Conservation (phyloP, 2,329 filamentous ascomycete genomes). For the Bipolaris zeicola region DNA sequence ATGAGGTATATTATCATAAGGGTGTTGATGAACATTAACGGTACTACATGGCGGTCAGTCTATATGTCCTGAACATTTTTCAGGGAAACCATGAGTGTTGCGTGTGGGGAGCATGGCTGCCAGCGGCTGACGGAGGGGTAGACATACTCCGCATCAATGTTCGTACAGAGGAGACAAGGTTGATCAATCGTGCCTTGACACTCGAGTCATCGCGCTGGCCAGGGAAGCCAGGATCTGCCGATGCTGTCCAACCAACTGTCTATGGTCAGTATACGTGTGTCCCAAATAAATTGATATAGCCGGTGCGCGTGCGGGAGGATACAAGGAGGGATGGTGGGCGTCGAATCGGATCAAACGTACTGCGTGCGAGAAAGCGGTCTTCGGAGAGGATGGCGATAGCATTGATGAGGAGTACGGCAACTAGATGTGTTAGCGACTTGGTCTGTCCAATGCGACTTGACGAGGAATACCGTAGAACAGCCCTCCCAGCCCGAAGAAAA, state of each 20-base stretch:
- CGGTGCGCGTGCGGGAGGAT: neutral
- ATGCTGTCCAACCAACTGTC: conserved; percentile 77
- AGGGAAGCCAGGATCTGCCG: conserved; percentile 78
- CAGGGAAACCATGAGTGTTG: neutral
- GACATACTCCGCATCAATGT: conserved; percentile 89
- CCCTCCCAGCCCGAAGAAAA: conserved; percentile 72
- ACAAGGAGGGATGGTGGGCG: neutral
- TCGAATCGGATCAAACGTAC: conserved; percentile 52
- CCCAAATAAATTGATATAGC: neutral
- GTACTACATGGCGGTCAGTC: conserved; percentile 38
- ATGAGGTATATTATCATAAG: conserved; percentile 48
- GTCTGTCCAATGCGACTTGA: conserved; percentile 4
- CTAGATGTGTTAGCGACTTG: conserved; percentile 52
- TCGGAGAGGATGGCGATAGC: conserved; percentile 92
- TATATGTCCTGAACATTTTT: neutral
- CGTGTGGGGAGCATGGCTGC: neutral
- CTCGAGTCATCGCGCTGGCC: conserved; percentile 71
- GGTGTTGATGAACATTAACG: conserved; percentile 49
- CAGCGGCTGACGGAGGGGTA: conserved; percentile 2
- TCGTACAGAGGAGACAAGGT: conserved; percentile 86
- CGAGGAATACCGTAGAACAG: conserved; percentile 70
- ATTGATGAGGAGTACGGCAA: conserved; percentile 87
- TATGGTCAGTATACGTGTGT: conserved; percentile 11
- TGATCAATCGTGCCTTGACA: conserved; percentile 84
- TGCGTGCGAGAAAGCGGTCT: conserved; percentile 88